A percentile compares a stretch with the other conserved stretches of the same genome.
Conservation (phyloP, 1,284 basidiomycete genomes). For the Malassezia sp. region DNA sequence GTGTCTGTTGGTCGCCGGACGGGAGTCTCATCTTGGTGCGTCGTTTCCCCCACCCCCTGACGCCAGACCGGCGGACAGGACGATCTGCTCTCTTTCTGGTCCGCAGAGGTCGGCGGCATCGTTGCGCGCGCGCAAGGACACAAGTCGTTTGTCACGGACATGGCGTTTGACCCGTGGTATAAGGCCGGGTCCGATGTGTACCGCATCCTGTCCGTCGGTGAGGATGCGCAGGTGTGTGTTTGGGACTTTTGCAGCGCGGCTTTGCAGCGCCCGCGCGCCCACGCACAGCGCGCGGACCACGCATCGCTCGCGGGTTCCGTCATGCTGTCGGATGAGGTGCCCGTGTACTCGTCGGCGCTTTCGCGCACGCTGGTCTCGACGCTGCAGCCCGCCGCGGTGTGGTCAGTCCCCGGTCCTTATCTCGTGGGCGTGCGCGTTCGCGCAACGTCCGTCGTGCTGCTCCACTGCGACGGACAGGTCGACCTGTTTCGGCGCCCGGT, state of each 20-base stretch:
- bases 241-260: slow-evolving; percentile 31
- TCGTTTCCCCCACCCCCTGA: slow-evolving; percentile 7
- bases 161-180: slow-evolving; percentile 69
- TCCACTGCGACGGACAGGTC: slow-evolving; percentile 12
- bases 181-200: slow-evolving; percentile 53
- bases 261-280: slow-evolving; percentile 3
- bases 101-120: slow-evolving; percentile 49
- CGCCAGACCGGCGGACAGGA: slow-evolving; percentile 66
- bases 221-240: slow-evolving; percentile 37
- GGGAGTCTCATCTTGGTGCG: slow-evolving; percentile 74
- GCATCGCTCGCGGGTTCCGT: no score
- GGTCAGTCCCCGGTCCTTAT: not conserved
- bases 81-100: slow-evolving; percentile 64
- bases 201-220: slow-evolving; percentile 37
- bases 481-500: slow-evolving; percentile 2
- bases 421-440: slow-evolving; percentile 4
- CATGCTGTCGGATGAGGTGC: no score
- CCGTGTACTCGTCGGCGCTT: not conserved
- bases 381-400: slow-evolving; percentile 2
- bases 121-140: slow-evolving; percentile 96
- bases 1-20: slow-evolving; percentile 86
- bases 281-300: not conserved
- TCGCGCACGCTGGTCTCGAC: slow-evolving; percentile 6
- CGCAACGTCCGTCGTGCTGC: not conserved
- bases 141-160: slow-evolving; percentile 75